Percentiles rank a stretch among this genome's conserved stretches.
Evolutionary conservation across 2,329 filamentous ascomycete species (phyloP).

Genomic region (Cercospora citrullina): DNA sequence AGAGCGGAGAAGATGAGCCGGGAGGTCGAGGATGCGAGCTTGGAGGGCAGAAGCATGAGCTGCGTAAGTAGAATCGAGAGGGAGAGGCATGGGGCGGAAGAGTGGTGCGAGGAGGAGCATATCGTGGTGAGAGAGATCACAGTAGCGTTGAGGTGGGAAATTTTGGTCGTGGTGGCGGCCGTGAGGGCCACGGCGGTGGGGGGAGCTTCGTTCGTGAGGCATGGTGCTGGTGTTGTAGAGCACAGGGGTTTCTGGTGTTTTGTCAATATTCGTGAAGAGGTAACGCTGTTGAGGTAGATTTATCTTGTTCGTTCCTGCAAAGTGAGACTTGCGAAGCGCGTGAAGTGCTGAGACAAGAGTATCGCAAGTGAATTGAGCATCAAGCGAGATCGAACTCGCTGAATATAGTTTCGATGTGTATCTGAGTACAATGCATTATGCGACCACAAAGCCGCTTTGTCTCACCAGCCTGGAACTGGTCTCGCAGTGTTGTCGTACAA

Average conservation of each 20-base stretch:
- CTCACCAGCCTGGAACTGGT: constrained; percentile 13
- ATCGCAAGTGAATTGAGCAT: constrained; percentile 3
- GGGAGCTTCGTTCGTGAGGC: background rate
- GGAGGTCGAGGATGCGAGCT: constrained; percentile 25
- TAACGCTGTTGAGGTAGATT: background rate
- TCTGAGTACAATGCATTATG: constrained; percentile 25
- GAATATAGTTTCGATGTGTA: constrained; percentile 15
- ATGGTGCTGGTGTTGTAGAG: background rate
- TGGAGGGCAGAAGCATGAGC: constrained; percentile 19
- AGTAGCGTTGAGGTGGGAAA: constrained; percentile 24
- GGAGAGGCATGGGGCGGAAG: constrained; percentile 17
- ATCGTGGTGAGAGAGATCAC: constrained; percentile 27
- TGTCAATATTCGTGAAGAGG: background rate
- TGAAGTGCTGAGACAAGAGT: constrained; percentile 5
- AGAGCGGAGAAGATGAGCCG: constrained; percentile 25
- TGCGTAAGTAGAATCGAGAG: constrained; percentile 3
- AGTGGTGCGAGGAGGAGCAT: constrained; percentile 25
- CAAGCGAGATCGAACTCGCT: background rate
- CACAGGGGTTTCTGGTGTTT: background rate
- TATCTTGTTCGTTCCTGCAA: background rate
- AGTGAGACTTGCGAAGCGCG: background rate
- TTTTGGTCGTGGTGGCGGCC: constrained; percentile 16
- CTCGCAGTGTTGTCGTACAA: constrained; percentile 4
- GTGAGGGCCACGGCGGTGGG: background rate
- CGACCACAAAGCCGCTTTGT: constrained; percentile 20